Base-by-base conservation (phyloP, 73 alveolate genomes). In the Tetrahymena thermophila region DNA sequence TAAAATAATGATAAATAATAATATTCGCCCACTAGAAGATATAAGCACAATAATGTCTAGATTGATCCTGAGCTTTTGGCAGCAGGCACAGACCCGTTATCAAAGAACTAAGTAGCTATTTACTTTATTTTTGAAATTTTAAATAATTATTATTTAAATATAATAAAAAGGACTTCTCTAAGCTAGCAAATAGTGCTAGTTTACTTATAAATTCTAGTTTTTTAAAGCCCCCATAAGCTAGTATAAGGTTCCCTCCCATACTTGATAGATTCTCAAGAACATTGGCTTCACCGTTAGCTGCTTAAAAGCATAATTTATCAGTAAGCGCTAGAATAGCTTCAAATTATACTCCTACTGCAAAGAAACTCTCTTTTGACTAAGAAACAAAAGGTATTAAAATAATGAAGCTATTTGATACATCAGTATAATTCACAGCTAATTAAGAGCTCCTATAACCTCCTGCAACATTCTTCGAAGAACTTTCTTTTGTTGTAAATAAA, bases 251-350 rank as follows among this genome's bases (percentile, higher is more conserved):
- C 96, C 99, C 99, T 28, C 99, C 99, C 28, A 99, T 99, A 25
- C 96, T 99, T 85, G 99, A 98, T 89, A 98, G 98, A 85, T 99
- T 99, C 97, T 95, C 98, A 56, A 96, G 99, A 37, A 99, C 99
- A 21, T 94, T 98, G 96, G 99, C 99, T 8, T 99, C 99, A 10
- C 99, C 99, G 0, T 96, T 98, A 35, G 84, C 98, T 35, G 97
- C 98, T 19, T 94, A 96, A 96, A 96, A 98, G 94, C 98, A 96
- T 58, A 98, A 98, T 96, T 94, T 98, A 95, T 95, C 99, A 43
- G 99, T 98, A 19, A 96, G 98, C 37, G 98, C 97, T 84, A 94
- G 99, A 85, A 97, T 98, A 43, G 99, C 99, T 19, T 97, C 99
- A 34, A 98, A 98, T 96, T 97, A 96, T 93, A 96, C 98, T 50